A percentile compares a stretch with the other conserved stretches of the same genome.
Evolutionary conservation across 2,329 filamentous ascomycete genomes (phyloP).

Genomic region (Xylaria sp.): DNA sequence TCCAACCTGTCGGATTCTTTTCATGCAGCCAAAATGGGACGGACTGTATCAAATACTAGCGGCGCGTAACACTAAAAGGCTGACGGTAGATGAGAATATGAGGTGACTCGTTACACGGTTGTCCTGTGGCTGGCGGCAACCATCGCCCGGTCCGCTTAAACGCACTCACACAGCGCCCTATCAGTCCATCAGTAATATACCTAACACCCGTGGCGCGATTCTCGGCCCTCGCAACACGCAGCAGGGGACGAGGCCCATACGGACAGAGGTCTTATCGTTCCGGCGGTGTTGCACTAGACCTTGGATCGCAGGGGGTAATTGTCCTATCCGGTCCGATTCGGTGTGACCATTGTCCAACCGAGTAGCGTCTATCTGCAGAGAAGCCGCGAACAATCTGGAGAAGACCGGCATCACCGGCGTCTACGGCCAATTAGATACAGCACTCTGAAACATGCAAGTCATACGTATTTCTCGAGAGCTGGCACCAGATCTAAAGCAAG

Average conservation of each 20-base stretch:
- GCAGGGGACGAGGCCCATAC: neutral
- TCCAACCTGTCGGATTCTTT: constrained; percentile 5
- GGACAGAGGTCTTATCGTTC: neutral
- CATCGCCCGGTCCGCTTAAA: neutral
- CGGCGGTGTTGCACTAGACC: neutral
- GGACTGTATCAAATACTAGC: neutral
- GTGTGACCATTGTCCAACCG: neutral
- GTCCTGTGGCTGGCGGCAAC: neutral
- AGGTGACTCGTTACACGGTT: neutral
- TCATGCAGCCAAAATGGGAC: constrained; percentile 1
- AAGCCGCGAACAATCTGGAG: neutral
- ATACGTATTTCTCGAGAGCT: neutral
- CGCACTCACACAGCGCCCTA: neutral
- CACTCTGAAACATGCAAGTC: neutral
- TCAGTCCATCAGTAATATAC: neutral
- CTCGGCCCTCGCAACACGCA: constrained; percentile 4
- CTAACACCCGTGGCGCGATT: neutral
- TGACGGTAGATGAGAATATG: neutral
- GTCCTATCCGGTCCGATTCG: neutral
- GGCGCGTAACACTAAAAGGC: neutral
- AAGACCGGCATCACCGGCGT: neutral
- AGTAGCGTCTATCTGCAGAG: neutral
- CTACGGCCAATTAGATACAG: neutral
- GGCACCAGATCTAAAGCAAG: neutral
- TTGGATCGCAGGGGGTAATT: neutral